A percentile compares a stretch with the other conserved stretches of the same genome.
phyloP scores from a whole-genome alignment of 2,329 filamentous ascomycete species.

The Alternaria sp. region DNA sequence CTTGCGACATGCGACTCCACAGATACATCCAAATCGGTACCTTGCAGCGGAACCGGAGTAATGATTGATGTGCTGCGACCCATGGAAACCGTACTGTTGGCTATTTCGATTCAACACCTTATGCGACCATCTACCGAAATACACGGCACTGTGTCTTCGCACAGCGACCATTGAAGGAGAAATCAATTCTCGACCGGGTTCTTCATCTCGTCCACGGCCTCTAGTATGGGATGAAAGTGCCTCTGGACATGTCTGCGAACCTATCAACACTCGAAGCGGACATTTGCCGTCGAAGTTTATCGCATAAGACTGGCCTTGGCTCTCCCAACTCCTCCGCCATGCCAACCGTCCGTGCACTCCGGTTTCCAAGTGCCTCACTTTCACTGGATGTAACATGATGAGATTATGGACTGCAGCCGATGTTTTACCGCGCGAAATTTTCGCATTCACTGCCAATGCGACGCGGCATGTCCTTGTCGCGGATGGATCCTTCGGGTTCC shows the following conservation, averaged over 20 bases:
- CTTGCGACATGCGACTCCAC: not conserved
- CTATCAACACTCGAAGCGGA: not conserved
- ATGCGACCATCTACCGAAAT: not conserved
- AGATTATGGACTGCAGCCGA: not conserved
- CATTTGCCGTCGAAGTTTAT: not conserved
- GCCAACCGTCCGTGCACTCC: slow-evolving; percentile 1
- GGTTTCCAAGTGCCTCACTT: slow-evolving; percentile 10
- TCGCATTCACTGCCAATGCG: slow-evolving; percentile 4
- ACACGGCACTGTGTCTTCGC: not conserved
- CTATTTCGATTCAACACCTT: not conserved
- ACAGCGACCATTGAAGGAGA: not conserved
- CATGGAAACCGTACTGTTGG: not conserved
- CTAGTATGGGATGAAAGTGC: not conserved
- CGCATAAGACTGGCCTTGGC: not conserved
- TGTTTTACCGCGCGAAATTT: slow-evolving; percentile 9
- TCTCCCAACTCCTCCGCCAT: not conserved
- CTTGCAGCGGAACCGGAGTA: slow-evolving; percentile 1
- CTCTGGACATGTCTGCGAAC: not conserved
- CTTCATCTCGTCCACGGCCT: not conserved
- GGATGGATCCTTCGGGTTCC: not conserved
- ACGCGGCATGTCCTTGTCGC: not conserved
- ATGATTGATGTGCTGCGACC: not conserved
- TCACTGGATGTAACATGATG: slow-evolving; percentile 1
- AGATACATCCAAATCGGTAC: not conserved
- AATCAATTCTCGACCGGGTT: not conserved